phyloP scores from a whole-genome alignment of 2,329 filamentous ascomycete species.

The Aureobasidium uvarum region DNA sequence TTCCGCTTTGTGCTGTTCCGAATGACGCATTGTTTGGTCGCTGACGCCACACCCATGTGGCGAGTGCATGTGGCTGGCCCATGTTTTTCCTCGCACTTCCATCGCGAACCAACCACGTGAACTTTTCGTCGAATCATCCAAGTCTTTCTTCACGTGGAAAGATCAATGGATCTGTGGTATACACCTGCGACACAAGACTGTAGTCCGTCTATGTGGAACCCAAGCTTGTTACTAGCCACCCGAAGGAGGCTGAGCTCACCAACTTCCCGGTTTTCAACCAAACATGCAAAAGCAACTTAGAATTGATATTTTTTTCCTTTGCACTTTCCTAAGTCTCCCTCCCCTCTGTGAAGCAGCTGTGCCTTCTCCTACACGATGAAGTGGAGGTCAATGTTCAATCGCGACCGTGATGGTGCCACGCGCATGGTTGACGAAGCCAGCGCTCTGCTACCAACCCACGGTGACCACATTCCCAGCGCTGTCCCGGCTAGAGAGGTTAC shows the following conservation, averaged over 20 bases:
- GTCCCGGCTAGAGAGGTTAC: conserved; percentile 79
- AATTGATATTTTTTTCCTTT: not conserved
- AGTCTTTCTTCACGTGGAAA: not conserved
- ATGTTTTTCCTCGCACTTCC: not conserved
- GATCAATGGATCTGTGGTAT: not conserved
- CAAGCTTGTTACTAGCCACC: conserved; percentile 3
- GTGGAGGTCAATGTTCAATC: conserved; percentile 21
- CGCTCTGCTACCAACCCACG: conserved; percentile 61
- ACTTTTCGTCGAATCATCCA: not conserved
- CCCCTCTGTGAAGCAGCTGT: not conserved
- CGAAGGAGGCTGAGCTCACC: not conserved
- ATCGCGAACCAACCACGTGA: not conserved
- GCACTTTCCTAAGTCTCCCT: not conserved
- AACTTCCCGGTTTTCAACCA: conserved; percentile 16
- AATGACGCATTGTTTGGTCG: conserved; percentile 16
- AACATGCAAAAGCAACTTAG: conserved; percentile 1
- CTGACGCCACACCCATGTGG: conserved; percentile 4
- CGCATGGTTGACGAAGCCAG: conserved; percentile 19
- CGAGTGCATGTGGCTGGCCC: not conserved
- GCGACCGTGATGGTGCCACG: conserved; percentile 16
- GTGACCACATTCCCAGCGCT: conserved; percentile 61
- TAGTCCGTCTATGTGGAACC: not conserved
- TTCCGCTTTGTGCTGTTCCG: conserved; percentile 4
- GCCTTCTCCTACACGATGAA: not conserved
- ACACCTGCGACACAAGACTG: not conserved